phyloP scores from a whole-genome alignment of 2,329 filamentous ascomycete genomes.

The Lomentospora prolificans region DNA sequence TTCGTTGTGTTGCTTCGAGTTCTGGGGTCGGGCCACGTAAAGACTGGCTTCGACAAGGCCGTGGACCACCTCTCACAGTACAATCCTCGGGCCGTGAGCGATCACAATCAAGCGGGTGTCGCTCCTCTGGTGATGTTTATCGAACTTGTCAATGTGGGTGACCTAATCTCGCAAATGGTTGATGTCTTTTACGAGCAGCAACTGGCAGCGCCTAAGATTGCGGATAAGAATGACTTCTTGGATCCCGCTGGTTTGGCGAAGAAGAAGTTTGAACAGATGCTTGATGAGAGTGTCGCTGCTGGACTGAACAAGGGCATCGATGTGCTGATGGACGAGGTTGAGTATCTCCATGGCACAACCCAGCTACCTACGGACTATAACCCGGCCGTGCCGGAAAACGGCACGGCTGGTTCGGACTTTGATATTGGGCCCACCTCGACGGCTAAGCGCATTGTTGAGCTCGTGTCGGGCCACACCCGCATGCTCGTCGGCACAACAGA shows the following conservation, averaged over 20 bases:
- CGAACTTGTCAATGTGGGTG: slow-evolving; percentile 94
- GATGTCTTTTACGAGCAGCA: slow-evolving; percentile 98
- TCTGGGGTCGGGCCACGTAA: slow-evolving; percentile 77
- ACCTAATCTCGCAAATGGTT: slow-evolving; percentile 97
- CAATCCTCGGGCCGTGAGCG: slow-evolving; percentile 73
- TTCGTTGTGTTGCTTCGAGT: slow-evolving; percentile 79
- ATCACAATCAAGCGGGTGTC: slow-evolving; percentile 63
- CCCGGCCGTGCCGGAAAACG: slow-evolving; percentile 35
- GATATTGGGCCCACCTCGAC: slow-evolving; percentile 65
- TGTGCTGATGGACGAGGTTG: slow-evolving; percentile 95
- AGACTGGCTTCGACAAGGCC: slow-evolving; percentile 86
- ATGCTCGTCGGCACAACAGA: slow-evolving; percentile 95
- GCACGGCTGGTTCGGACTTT: slow-evolving; percentile 16
- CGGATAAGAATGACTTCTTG: slow-evolving; percentile 88
- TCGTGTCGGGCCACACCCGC: slow-evolving; percentile 78
- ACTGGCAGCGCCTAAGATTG: slow-evolving; percentile 69
- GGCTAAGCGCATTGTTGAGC: slow-evolving; percentile 69
- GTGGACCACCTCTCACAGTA: slow-evolving; percentile 86
- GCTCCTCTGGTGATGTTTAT: slow-evolving; percentile 91
- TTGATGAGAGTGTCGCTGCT: slow-evolving; percentile 91
- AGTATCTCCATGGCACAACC: slow-evolving; percentile 84
- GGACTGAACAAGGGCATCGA: slow-evolving; percentile 97
- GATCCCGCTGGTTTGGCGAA: slow-evolving; percentile 88
- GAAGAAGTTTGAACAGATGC: slow-evolving; percentile 97
- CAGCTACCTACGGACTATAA: slow-evolving; percentile 88